Evolutionary conservation across 2,329 filamentous ascomycete species (phyloP).

Genomic region (Ampelomyces quisqualis): DNA sequence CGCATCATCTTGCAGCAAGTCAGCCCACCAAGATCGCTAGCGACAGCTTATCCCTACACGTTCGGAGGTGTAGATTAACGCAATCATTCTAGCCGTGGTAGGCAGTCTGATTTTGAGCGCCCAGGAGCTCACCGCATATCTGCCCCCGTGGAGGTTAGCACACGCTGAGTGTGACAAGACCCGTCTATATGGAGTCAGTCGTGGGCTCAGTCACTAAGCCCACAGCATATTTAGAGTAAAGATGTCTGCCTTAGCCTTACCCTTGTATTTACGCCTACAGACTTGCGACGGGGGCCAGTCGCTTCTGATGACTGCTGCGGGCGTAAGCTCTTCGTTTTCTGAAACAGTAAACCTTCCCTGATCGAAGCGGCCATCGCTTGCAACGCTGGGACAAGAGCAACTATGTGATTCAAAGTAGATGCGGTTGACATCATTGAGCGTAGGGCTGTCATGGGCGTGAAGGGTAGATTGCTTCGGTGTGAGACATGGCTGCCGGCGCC

Average conservation of each 20-base stretch:
- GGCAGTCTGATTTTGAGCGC: background rate
- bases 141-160: background rate
- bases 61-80: background rate
- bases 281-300: constrained; percentile 15
- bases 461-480: constrained; percentile 15
- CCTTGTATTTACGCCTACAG: constrained; percentile 9
- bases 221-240: constrained; percentile 4
- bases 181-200: constrained; percentile 4
- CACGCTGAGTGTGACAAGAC: background rate
- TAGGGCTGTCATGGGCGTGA: constrained; percentile 3
- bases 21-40: no score
- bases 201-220: constrained; percentile 6
- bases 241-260: constrained; percentile 8
- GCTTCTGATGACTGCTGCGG: constrained; percentile 14
- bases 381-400: background rate
- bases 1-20: background rate
- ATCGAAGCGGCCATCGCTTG: no score
- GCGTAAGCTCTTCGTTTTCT: constrained; percentile 21
- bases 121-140: background rate
- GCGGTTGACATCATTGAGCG: constrained; percentile 7
- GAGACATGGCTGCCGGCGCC: constrained; percentile 30
- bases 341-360: constrained; percentile 19
- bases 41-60: no score
- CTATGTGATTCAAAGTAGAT: background rate
- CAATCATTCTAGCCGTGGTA: background rate